Percentiles rank a stretch among this genome's conserved stretches.
Evolutionary conservation across 768 basidiomycete genomes (phyloP).

Genomic region (Sistotremastrum niveocremeum): DNA sequence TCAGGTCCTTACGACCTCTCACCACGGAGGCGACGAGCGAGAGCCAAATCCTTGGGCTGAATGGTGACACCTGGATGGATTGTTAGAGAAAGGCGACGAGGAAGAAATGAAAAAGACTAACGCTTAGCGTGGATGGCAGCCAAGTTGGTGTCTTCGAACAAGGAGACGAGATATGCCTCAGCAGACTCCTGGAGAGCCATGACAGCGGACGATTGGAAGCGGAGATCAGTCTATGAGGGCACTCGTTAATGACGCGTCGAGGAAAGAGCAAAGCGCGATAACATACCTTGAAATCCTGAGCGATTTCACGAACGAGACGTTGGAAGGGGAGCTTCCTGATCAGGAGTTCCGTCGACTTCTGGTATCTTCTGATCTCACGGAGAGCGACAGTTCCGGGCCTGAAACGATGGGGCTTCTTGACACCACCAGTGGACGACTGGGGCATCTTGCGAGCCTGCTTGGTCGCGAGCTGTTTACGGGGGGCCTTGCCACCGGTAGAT

Average conservation of each 20-base stretch:
- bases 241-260: not conserved
- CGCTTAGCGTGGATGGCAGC: slow-evolving; percentile 50
- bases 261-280: slow-evolving; percentile 2
- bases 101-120: too few species aligned
- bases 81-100: too few species aligned
- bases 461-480: slow-evolving; percentile 59
- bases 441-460: slow-evolving; percentile 47
- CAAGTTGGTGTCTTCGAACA: slow-evolving; percentile 58
- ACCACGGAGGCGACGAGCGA: slow-evolving; percentile 35
- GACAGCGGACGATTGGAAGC: slow-evolving; percentile 61
- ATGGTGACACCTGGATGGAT: slow-evolving; percentile 87
- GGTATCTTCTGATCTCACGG: slow-evolving; percentile 53
- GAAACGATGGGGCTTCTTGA: slow-evolving; percentile 77
- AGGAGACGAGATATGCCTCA: slow-evolving; percentile 58
- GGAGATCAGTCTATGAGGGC: slow-evolving; percentile 47
- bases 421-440: slow-evolving; percentile 42
- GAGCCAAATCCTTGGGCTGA: slow-evolving; percentile 41
- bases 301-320: slow-evolving; percentile 66
- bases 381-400: slow-evolving; percentile 68
- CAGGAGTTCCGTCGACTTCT: slow-evolving; percentile 50
- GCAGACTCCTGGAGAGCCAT: slow-evolving; percentile 56
- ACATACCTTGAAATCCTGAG: slow-evolving; percentile 64
- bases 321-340: slow-evolving; percentile 60
- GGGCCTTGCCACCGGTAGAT: slow-evolving; percentile 80
- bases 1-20: slow-evolving; percentile 30